Evolutionary conservation across 2,329 filamentous ascomycete genomes (phyloP).

Genomic region (Niveomyces coronatus): DNA sequence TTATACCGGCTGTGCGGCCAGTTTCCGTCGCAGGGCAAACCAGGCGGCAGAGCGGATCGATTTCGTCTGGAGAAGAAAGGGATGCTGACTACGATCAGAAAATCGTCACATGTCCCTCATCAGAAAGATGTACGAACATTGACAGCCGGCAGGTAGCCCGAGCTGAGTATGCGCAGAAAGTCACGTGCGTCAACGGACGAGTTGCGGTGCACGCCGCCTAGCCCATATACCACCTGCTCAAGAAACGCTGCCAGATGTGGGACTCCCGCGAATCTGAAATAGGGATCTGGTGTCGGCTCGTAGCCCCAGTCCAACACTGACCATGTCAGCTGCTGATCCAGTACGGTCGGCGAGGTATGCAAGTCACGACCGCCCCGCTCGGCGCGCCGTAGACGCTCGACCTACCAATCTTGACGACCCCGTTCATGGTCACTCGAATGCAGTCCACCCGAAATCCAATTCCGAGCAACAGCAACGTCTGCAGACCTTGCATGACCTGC

Average conservation of each 20-base stretch:
- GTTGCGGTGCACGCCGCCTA: neutral
- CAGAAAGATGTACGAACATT: neutral
- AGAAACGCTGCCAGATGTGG: neutral
- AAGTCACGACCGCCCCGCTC: neutral
- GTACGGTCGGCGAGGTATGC: neutral
- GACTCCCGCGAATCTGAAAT: neutral
- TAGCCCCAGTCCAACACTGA: neutral
- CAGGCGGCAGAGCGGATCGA: neutral
- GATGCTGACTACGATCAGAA: neutral
- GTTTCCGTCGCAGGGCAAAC: neutral
- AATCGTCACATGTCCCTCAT: neutral
- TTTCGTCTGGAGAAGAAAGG: neutral
- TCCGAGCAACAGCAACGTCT: neutral
- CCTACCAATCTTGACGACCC: neutral
- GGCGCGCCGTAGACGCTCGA: neutral
- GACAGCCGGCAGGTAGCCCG: neutral
- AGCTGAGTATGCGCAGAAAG: neutral
- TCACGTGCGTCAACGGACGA: neutral
- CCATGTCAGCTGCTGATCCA: neutral
- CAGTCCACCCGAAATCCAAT: neutral
- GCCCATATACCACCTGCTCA: neutral
- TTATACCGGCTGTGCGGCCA: too few species aligned
- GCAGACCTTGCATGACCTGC: neutral
- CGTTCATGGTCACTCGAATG: neutral
- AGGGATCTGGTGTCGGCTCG: neutral